Evolutionary conservation across 176 grass and related monocot species (phyloP).

Genomic region (Puya raimondii): DNA sequence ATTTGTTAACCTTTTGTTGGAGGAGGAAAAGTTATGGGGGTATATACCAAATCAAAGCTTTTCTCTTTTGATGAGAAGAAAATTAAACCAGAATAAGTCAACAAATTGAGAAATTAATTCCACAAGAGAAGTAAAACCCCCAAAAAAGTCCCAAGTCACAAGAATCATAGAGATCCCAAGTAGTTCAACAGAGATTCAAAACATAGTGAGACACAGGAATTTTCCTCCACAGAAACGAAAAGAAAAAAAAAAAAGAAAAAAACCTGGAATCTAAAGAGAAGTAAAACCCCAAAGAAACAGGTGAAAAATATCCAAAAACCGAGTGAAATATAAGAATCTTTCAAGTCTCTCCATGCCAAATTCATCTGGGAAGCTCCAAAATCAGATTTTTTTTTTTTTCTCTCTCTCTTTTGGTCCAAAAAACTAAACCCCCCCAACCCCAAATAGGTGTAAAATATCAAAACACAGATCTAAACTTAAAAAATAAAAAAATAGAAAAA

Average conservation of each 20-base stretch:
- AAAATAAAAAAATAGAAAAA: neutral
- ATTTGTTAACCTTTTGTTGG: too few species aligned
- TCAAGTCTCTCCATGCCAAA: too few species aligned
- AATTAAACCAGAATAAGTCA: too few species aligned
- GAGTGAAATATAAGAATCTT: too few species aligned
- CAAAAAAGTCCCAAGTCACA: neutral
- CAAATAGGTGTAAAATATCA: neutral
- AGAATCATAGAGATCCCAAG: neutral
- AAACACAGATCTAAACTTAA: slow-evolving; percentile 1
- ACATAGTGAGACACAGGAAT: neutral
- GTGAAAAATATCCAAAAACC: too few species aligned
- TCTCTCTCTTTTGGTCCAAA: neutral
- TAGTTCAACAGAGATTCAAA: neutral
- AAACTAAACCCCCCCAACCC: neutral
- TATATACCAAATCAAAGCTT: too few species aligned
- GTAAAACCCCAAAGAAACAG: neutral
- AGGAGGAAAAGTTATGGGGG: too few species aligned
- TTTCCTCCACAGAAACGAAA: neutral
- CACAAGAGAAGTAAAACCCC: neutral
- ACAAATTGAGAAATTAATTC: neutral
- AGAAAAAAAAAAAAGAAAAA: neutral
- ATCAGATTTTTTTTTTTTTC: neutral
- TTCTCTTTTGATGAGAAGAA: too few species aligned
- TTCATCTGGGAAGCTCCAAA: slow-evolving; percentile 10
- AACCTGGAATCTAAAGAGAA: slow-evolving; percentile 1